Conservation (phyloP, 1,284 basidiomycete species). For the Rhodotorula sp. region DNA sequence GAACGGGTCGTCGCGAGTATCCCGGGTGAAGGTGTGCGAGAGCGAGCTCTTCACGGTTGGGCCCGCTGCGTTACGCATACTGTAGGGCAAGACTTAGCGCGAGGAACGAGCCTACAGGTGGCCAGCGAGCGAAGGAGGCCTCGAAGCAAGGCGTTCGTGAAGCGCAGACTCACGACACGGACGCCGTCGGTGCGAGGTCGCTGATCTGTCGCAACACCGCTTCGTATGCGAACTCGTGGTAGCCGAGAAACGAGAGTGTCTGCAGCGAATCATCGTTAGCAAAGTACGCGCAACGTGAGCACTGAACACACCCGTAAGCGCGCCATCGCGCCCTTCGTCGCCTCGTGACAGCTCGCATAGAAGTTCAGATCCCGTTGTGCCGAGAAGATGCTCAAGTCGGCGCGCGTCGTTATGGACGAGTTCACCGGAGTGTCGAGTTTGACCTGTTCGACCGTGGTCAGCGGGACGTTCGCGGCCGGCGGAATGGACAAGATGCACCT, state of each 20-base stretch:
- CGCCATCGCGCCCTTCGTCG: slow-evolving; percentile 63
- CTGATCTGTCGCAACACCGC: slow-evolving; percentile 71
- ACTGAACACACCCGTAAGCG: slow-evolving; percentile 59
- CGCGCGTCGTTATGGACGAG: slow-evolving; percentile 59
- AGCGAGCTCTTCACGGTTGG: slow-evolving; percentile 78
- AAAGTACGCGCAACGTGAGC: slow-evolving; percentile 44
- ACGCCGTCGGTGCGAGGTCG: slow-evolving; percentile 68
- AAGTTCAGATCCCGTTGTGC: slow-evolving; percentile 66
- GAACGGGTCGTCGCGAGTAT: slow-evolving; percentile 73
- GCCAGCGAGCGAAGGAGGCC: too few species aligned
- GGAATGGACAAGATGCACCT: slow-evolving; percentile 59
- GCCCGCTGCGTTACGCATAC: slow-evolving; percentile 77
- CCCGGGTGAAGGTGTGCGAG: slow-evolving; percentile 70
- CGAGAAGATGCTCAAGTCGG: slow-evolving; percentile 62
- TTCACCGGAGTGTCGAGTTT: slow-evolving; percentile 44
- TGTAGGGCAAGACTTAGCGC: slow-evolving; percentile 46
- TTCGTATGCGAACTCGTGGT: slow-evolving; percentile 78
- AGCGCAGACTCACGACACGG: slow-evolving; percentile 62
- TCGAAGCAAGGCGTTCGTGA: too few species aligned
- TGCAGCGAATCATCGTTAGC: slow-evolving; percentile 7
- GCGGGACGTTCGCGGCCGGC: not conserved
- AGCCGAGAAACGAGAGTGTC: slow-evolving; percentile 54
- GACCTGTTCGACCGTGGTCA: slow-evolving; percentile 14
- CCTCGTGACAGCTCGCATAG: slow-evolving; percentile 69
- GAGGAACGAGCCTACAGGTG: too few species aligned